These are phyloP conservation scores for Bolboschoenoplectus hybrid DNA, from an alignment of 202 grass and related monocot species.

Conservation along the genomic window DNA sequence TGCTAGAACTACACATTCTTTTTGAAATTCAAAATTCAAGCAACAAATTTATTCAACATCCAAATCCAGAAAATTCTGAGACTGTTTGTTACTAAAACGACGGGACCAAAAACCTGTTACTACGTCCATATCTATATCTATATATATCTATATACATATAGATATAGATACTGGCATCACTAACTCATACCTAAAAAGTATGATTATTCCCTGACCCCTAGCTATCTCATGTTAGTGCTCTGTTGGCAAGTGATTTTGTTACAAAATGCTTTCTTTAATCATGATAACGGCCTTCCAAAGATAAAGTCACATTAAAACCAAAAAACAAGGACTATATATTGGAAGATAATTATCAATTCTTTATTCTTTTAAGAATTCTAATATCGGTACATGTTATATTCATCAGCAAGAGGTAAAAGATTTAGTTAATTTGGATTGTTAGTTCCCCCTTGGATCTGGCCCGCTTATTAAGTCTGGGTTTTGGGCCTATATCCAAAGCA, in stretches of 20 bases:
- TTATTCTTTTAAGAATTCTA: not conserved
- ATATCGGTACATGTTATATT: not conserved
- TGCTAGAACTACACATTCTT: not conserved
- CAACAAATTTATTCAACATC: not conserved
- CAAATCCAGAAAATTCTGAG: not conserved
- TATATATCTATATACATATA: too few relatives aligned
- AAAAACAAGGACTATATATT: not conserved
- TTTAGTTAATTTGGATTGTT: not conserved
- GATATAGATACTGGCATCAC: constrained; percentile 16
- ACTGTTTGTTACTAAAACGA: not conserved
- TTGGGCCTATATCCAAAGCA: not conserved
- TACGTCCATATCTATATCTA: not conserved
- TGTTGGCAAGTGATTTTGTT: constrained; percentile 21
- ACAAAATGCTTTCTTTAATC: constrained; percentile 34
- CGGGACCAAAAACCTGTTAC: not conserved
- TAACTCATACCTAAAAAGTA: constrained; percentile 28
- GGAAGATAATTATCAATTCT: not conserved
- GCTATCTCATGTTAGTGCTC: constrained; percentile 2
- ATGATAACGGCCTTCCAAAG: constrained; percentile 32
- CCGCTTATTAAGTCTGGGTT: not conserved
- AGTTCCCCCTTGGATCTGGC: constrained; percentile 1
- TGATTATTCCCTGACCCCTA: constrained; percentile 24
- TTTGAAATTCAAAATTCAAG: not conserved
- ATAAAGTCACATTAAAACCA: not conserved
- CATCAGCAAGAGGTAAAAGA: not conserved